Percentiles rank a stretch among this genome's conserved stretches.
Conservation (phyloP, 345 rosid genomes). For the Moricandia arvensis region DNA sequence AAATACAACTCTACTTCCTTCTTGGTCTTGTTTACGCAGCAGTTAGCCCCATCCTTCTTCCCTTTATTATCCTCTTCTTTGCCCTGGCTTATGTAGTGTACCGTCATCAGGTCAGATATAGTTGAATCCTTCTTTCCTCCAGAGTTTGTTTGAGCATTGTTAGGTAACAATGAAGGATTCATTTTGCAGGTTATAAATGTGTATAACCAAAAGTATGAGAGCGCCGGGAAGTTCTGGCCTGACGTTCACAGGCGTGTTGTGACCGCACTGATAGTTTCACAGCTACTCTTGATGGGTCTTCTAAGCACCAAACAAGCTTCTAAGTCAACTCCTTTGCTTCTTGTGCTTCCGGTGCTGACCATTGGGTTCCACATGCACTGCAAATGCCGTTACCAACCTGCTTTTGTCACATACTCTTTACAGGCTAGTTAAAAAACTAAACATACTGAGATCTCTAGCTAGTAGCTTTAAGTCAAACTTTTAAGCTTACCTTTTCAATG, state of each 20-base stretch:
- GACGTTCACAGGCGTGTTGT: constrained; percentile 83
- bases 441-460: neutral
- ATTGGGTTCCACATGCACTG: constrained; percentile 85
- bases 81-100: constrained; percentile 71
- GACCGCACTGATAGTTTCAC: constrained; percentile 68
- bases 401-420: constrained; percentile 72
- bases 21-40: constrained; percentile 88
- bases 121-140: neutral
- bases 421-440: constrained; percentile 55
- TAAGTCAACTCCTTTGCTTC: constrained; percentile 84
- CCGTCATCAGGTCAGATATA: constrained; percentile 72
- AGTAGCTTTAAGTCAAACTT: neutral
- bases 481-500: constrained; percentile 17
- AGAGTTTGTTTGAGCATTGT: neutral
- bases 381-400: constrained; percentile 84
- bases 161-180: neutral
- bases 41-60: constrained; percentile 79
- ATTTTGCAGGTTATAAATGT: constrained; percentile 77
- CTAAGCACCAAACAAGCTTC: constrained; percentile 79
- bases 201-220: constrained; percentile 89
- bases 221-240: constrained; percentile 98
- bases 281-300: constrained; percentile 78
- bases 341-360: constrained; percentile 73
- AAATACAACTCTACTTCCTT: constrained; percentile 83
- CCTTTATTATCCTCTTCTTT: constrained; percentile 83